Conservation (phyloP, 1,139 yeast genomes). For the Blastobotrys malaysiensis region DNA sequence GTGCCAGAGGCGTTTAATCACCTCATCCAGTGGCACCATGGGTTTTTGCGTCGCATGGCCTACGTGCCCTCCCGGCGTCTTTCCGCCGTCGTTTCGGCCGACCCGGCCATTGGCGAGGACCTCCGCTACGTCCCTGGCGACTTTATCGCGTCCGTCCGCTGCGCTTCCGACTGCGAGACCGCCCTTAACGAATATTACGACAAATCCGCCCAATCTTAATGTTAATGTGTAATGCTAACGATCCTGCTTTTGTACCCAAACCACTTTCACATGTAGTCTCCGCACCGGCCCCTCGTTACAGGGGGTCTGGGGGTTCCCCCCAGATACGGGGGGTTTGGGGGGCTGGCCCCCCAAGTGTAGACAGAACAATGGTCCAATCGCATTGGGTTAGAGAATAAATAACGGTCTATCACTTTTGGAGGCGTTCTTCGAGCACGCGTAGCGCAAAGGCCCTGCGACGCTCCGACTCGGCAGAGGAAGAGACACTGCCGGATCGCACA, state of each 20-base stretch:
- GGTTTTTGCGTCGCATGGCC: constrained; percentile 62
- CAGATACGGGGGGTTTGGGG: background rate
- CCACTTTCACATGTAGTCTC: too few species aligned
- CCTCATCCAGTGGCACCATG: constrained; percentile 90
- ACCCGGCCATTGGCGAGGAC: constrained; percentile 21
- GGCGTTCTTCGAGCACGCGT: constrained; percentile 71
- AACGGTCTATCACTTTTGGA: constrained; percentile 7
- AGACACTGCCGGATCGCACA: constrained; percentile 13
- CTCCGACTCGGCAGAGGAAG: constrained; percentile 53
- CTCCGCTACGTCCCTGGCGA: constrained; percentile 33
- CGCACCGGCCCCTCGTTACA: too few species aligned
- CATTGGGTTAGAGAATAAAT: background rate
- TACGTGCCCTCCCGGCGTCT: constrained; percentile 56
- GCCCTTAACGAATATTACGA: background rate
- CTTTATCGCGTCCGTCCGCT: constrained; percentile 30
- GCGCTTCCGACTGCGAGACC: constrained; percentile 6
- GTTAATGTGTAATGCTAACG: background rate
- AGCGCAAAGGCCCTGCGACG: constrained; percentile 82
- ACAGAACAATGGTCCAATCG: constrained; percentile 5
- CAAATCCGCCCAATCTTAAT: background rate
- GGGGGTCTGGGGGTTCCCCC: too few species aligned
- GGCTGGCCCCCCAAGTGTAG: constrained; percentile 1
- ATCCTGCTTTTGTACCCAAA: background rate
- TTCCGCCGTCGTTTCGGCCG: constrained; percentile 14
- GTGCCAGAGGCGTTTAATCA: constrained; percentile 66